Base-by-base conservation (phyloP, 768 basidiomycete genomes). In the Rhodosporidiobolus sp. region DNA sequence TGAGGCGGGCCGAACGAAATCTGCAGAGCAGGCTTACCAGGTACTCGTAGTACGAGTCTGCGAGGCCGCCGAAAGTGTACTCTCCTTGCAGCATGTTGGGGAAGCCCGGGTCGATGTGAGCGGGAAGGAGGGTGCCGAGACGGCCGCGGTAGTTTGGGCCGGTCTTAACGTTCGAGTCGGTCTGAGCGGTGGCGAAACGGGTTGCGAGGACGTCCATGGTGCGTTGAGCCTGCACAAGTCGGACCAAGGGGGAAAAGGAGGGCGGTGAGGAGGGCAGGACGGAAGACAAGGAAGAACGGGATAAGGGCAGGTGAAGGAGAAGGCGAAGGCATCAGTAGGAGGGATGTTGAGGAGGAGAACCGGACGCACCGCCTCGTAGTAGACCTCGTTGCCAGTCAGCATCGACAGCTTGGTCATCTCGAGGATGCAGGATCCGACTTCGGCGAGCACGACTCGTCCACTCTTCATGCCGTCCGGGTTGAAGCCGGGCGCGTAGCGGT, bases 401-500 rank as follows among this genome's bases (percentile, higher is more conserved):
- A 81, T 80, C 11, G 75, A 74, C 63, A 84, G 72, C 24, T 81
- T 73, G 17, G 83, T 81, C 43, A 83, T 74, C 73, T 84, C 83
- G 62, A 84, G 77, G 22, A 79, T 79, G 79, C 83, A 80, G 17
- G 76, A 78, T 5, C 83, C 83, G 19, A 81, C 80, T 70, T 83
- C 83, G 1, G 81, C 80, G 1, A 81, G 63, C 2, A 76, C 79
- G 3, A 79, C 75, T 17, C 75, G 65, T 0, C 79, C 79, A 4
- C 71, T 32, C 12, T 62, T n/a, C 50, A 22, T 24, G 0, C 78
- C 80, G 20, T 77, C 66, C 8, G 77, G 77, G 22, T 79, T 70
- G 16, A 28, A 55, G 24, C 83, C 82, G 26, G 82, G 77, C 56
- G 79, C 74, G 58, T 83, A 81, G 3, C 80, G 73, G 1, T 76